Evolutionary conservation across 345 rosid genomes (phyloP).

Genomic region (Pistacia vera): DNA sequence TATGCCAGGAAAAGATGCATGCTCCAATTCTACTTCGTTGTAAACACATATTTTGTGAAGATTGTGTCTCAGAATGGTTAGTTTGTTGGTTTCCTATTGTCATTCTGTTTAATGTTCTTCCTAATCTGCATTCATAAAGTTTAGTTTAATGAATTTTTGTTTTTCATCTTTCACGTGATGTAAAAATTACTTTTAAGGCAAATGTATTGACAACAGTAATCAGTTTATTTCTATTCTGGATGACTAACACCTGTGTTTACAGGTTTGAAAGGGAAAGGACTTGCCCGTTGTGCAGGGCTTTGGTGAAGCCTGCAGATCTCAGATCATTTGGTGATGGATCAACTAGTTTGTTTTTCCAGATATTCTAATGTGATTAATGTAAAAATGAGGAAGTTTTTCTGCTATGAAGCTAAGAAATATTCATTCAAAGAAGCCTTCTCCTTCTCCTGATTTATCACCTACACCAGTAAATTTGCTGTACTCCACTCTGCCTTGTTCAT

Average conservation of each 20-base stretch:
- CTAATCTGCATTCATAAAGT: not conserved
- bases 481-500: conserved; percentile 13
- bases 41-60: conserved; percentile 97
- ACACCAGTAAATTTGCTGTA: conserved; percentile 29
- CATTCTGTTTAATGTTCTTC: not conserved
- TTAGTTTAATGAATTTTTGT: not conserved
- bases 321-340: conserved; percentile 97
- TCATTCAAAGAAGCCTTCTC: conserved; percentile 24
- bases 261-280: conserved; percentile 99
- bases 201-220: too few species aligned
- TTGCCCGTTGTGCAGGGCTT: conserved; percentile 95
- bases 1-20: conserved; percentile 99
- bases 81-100: conserved; percentile 18
- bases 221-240: too few species aligned
- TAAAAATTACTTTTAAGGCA: not conserved
- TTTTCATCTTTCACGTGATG: not conserved
- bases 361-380: conserved; percentile 46
- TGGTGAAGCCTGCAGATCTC: conserved; percentile 92
- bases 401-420: conserved; percentile 22
- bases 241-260: conserved; percentile 23
- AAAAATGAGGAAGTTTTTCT: conserved; percentile 12
- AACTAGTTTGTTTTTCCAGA: conserved; percentile 93
- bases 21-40: conserved; percentile 92
- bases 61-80: conserved; percentile 98
- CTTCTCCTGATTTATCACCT: conserved; percentile 14